Base-by-base conservation (phyloP, 1,284 basidiomycete species). In the Cryptococcus maquisensis region DNA sequence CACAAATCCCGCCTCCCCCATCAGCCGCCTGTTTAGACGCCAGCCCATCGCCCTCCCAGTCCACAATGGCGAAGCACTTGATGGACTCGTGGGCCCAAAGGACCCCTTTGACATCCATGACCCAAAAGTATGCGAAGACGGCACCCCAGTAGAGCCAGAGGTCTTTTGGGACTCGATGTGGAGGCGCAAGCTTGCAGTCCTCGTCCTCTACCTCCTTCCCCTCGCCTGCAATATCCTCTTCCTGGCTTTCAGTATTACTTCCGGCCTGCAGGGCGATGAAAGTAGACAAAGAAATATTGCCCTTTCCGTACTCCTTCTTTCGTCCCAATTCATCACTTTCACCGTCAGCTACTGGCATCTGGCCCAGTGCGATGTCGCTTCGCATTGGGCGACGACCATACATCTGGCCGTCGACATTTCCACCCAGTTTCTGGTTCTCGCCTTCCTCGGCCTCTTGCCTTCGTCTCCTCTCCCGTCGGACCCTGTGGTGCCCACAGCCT, bases 91-190 rank as follows among this genome's bases (percentile, higher is more conserved):
- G 0, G 71, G 76, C 3, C 60, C 67, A 49, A 75, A 68, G 28
- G 90, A 93, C 69, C 84, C 88, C 3, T 92, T 91, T 70, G 84
- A 91, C 62, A 82, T 92, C 36, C 82, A 84, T 26, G 84, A 77
- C 41, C 82, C 85, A 3, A 83, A 85, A 63, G 86, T 91, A 66
- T 66, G 83, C 35, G 64, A 84, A 13, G 86, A 93, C 65, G 90
- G 90, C 1, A 82, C 83, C 51, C 86, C 88, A 10, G 80, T 93
- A 44, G 78, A 88, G 20, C 84, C 83, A 49, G 81, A 81, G 12
- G 75, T 63, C 15, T 93, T 94, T 68, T 93, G 90, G 72, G 21
- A 48, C 0, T 49, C 52, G 0, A 64, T 63, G 57, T 52, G 55
- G 52, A 42, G 58, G 26, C 38, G 62, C 26, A 73, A 72, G 44